These are phyloP conservation scores for Schwanniomyces yamadae DNA, from an alignment of 805 yeast species.

Conservation along the genomic window DNA sequence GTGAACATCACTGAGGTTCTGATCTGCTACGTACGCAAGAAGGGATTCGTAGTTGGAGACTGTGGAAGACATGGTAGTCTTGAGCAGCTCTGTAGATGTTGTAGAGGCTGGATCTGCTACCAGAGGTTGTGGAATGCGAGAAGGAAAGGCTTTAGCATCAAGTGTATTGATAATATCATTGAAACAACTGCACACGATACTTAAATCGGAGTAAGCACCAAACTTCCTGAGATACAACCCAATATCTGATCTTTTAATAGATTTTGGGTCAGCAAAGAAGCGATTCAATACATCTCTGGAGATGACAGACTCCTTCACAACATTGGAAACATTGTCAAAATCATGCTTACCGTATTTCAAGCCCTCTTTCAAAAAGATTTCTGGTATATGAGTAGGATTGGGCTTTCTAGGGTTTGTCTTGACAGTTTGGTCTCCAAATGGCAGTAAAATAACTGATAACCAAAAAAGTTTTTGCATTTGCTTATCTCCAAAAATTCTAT, in stretches of 20 bases:
- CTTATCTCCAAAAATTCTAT: conserved; percentile 1
- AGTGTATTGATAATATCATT: conserved; percentile 22
- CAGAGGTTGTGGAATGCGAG: background rate
- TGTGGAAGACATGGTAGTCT: background rate
- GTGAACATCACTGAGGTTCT: conserved; percentile 44
- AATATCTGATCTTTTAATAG: conserved; percentile 49
- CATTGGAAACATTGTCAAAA: conserved; percentile 48
- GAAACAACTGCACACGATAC: conserved; percentile 38
- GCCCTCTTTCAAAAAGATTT: conserved; percentile 63
- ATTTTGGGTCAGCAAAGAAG: conserved; percentile 12
- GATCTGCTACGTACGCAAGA: conserved; percentile 26
- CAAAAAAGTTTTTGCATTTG: conserved; percentile 35
- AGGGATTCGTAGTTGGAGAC: conserved; percentile 32
- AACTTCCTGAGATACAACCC: conserved; percentile 59
- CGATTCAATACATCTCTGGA: conserved; percentile 23
- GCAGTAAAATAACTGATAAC: conserved; percentile 49
- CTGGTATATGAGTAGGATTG: conserved; percentile 39
- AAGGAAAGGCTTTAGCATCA: background rate
- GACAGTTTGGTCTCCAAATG: conserved; percentile 44
- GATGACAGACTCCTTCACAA: conserved; percentile 29
- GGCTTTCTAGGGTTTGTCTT: conserved; percentile 38
- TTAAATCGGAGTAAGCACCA: conserved; percentile 50
- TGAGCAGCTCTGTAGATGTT: background rate
- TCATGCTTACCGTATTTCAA: conserved; percentile 61
- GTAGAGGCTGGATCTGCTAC: background rate